phyloP scores from a whole-genome alignment of 768 basidiomycete species.

The Suillus paluster region DNA sequence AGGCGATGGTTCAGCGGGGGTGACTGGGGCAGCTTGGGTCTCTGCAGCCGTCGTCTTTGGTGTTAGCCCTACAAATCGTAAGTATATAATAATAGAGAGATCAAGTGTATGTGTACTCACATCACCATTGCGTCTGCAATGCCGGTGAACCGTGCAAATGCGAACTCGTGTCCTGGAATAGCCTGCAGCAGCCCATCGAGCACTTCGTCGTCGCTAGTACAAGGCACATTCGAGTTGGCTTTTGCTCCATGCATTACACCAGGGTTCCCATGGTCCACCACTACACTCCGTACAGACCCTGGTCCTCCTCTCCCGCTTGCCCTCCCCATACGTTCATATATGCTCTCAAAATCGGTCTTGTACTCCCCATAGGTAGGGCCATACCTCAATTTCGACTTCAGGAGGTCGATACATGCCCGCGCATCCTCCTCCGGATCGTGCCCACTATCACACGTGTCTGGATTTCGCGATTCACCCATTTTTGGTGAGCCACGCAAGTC shows the following conservation, averaged over 20 bases:
- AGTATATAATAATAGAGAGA: not conserved
- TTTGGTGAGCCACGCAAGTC: slow-evolving; percentile 97
- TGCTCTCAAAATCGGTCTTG: slow-evolving; percentile 81
- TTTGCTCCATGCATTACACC: slow-evolving; percentile 84
- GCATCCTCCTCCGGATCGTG: slow-evolving; percentile 98
- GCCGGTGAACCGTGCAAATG: slow-evolving; percentile 83
- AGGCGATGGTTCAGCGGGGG: slow-evolving; percentile 36
- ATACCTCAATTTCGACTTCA: slow-evolving; percentile 79
- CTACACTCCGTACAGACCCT: slow-evolving; percentile 58
- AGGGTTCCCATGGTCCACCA: slow-evolving; percentile 88
- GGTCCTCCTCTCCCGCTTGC: slow-evolving; percentile 45
- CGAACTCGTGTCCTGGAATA: slow-evolving; percentile 72
- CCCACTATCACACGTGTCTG: slow-evolving; percentile 80
- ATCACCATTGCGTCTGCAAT: slow-evolving; percentile 82
- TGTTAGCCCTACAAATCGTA: slow-evolving; percentile 57
- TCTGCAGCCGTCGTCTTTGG: slow-evolving; percentile 52
- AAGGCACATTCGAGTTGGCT: slow-evolving; percentile 76
- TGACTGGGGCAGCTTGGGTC: slow-evolving; percentile 23
- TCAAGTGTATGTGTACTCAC: slow-evolving; percentile 49
- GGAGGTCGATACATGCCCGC: slow-evolving; percentile 80
- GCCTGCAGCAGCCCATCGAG: slow-evolving; percentile 67
- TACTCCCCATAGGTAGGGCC: slow-evolving; percentile 87
- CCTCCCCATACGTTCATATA: slow-evolving; percentile 84
- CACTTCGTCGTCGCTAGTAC: slow-evolving; percentile 79
- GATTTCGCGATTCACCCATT: slow-evolving; percentile 91